phyloP scores from a whole-genome alignment of 2,329 filamentous ascomycete genomes.

The Cordyceps cicadae region DNA sequence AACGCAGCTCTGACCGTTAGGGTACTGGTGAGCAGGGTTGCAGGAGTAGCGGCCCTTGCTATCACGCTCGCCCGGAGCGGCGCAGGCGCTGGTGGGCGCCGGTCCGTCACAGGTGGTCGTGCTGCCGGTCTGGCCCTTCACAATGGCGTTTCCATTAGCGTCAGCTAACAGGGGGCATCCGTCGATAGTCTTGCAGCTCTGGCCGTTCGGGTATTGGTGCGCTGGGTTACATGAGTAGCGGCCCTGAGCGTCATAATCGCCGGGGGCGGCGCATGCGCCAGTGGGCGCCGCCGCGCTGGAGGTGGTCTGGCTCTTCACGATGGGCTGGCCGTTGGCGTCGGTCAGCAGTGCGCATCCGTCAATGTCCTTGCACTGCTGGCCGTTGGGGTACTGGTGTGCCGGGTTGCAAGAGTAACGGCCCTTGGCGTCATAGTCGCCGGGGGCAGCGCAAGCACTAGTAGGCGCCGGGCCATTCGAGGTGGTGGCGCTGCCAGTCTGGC shows the following conservation, averaged over 20 bases:
- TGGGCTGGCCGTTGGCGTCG: conserved; percentile 5
- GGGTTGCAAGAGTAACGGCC: conserved; percentile 18
- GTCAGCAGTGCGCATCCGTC: conserved; percentile 14
- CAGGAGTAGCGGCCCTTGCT: not conserved
- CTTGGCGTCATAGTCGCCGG: conserved; percentile 10
- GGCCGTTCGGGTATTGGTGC: conserved; percentile 16
- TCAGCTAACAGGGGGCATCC: conserved; percentile 13
- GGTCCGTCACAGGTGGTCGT: not conserved
- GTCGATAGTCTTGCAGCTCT: conserved; percentile 13
- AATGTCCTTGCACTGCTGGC: conserved; percentile 14
- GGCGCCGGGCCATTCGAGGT: not conserved
- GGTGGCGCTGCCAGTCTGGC: too few relatives aligned
- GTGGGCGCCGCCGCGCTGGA: not conserved
- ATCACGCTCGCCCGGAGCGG: not conserved
- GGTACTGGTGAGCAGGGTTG: not conserved
- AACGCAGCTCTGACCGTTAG: not conserved
- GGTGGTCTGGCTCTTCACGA: not conserved
- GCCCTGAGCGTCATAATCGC: conserved; percentile 12
- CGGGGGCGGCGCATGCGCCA: conserved; percentile 8
- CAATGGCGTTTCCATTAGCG: not conserved
- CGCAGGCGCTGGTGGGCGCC: not conserved
- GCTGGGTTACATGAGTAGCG: conserved; percentile 18
- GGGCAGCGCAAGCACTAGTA: not conserved
- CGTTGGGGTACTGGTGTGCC: conserved; percentile 16
- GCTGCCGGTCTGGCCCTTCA: not conserved